phyloP scores from a whole-genome alignment of 371 early-diverging fungal genomes.

The Coemansia linderi region DNA sequence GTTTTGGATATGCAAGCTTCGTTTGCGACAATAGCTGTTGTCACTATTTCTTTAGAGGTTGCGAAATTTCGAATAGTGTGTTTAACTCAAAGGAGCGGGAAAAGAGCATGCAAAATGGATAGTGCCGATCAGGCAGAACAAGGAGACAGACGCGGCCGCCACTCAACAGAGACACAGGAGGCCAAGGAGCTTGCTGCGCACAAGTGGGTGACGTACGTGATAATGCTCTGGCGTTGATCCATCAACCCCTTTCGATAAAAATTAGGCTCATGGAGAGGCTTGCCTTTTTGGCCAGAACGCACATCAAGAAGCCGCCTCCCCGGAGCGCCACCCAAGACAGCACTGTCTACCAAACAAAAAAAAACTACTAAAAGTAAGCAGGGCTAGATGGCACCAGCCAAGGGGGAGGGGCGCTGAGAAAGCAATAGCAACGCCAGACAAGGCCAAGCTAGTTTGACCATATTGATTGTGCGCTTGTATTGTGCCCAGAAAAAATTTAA shows the following conservation, averaged over 20 bases:
- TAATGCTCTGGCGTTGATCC: not conserved
- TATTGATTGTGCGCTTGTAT: not conserved
- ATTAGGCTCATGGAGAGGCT: not conserved
- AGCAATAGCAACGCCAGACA: not conserved
- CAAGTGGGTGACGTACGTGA: too few species aligned
- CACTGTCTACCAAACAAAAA: not conserved
- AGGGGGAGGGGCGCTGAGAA: conserved; percentile 1
- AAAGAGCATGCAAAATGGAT: not conserved
- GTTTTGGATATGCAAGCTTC: not conserved
- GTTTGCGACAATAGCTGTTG: not conserved
- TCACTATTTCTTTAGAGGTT: not conserved
- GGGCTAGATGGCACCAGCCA: not conserved
- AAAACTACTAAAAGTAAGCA: not conserved
- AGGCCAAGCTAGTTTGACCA: not conserved
- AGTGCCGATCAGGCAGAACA: not conserved
- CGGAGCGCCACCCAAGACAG: not conserved
- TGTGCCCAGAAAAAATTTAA: not conserved
- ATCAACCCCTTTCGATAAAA: not conserved
- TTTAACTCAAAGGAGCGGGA: not conserved
- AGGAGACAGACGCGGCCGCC: not conserved
- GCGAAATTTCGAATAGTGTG: not conserved
- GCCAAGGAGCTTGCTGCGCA: not conserved
- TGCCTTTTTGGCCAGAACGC: not conserved
- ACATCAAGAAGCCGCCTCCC: conserved; percentile 5
- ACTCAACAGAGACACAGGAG: not conserved